Evolutionary conservation across 73 alveolate species (phyloP).

Genomic region (Paramecium bursaria): DNA sequence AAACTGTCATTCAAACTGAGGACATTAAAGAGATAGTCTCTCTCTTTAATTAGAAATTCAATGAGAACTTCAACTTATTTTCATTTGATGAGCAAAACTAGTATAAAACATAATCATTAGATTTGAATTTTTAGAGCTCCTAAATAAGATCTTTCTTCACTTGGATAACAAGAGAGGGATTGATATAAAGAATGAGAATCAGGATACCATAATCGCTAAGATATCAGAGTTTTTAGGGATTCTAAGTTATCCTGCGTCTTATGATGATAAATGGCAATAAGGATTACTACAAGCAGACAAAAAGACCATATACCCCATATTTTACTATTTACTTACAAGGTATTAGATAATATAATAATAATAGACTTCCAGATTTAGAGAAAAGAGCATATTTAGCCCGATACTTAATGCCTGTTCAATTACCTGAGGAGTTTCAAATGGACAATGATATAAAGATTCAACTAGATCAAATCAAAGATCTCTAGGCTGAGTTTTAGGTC

Average conservation of each 20-base stretch:
- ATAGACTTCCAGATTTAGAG: constrained; percentile 84
- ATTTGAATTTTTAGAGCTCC: constrained; percentile 56
- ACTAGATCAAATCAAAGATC: constrained; percentile 83
- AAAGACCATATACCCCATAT: constrained; percentile 84
- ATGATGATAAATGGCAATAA: constrained; percentile 4
- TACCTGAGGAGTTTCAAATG: constrained; percentile 88
- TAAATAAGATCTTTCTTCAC: constrained; percentile 20
- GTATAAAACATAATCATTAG: constrained; percentile 18
- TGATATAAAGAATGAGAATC: constrained; percentile 34
- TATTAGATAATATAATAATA: no score
- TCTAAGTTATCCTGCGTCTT: constrained; percentile 11
- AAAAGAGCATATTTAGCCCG: constrained; percentile 91
- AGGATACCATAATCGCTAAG: constrained; percentile 26
- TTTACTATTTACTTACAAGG: constrained; percentile 85
- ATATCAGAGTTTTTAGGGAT: constrained; percentile 46
- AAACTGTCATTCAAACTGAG: no score
- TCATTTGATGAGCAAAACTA: constrained; percentile 52
- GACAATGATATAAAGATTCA: constrained; percentile 91
- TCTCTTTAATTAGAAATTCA: constrained; percentile 21
- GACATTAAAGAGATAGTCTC: constrained; percentile 48
- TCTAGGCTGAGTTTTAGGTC: constrained; percentile 91
- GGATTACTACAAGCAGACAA: constrained; percentile 88
- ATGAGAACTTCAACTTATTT: constrained; percentile 24
- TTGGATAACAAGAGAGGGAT: constrained; percentile 11
- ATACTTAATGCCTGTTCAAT: constrained; percentile 85